Base-by-base conservation (phyloP, 257 asterid species). In the Voacanga thouarsii region DNA sequence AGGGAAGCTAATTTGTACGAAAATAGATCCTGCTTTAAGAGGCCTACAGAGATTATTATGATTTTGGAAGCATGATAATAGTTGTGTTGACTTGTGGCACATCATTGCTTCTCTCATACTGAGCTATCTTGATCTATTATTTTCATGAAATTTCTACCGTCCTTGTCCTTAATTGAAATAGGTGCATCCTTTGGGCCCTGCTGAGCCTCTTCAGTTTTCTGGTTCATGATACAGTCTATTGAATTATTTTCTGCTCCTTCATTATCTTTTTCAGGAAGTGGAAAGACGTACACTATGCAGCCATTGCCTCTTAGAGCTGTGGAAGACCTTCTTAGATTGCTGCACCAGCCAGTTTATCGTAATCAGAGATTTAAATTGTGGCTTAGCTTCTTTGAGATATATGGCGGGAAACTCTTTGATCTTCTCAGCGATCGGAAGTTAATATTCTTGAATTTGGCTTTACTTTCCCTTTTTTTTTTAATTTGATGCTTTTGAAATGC, bases 341-440 rank as follows among this genome's bases (percentile, higher is more conserved):
- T 96, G 79, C 97, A 85, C 77, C 99, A 96, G 86, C 99, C 98
- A 76, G 84, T 87, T 78, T 94, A 96, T 88, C 96, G 91, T 45
- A 94, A 89, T 84, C 99, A 96, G 89, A 88, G 89, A 89, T 96
- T 94, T 88, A 96, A 96, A 88, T 83, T 96, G 89, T 96, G 98
- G 99, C 98, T 96, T 80, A 94, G 99, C 90, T 96, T 87, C 85
- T 96, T 96, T 77, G 99, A 96, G 86, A 96, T 96, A 83, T 96
- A 96, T 80, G 98, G 99, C 24, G 98, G 99, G 72, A 96, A 96
- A 79, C 97, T 96, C 80, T 94, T 60, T 81, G 99, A 96, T 90
- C 98, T 96, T 79, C 97, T 96, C 85, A 88, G 97, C 50, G 99
- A 96, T 50, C 84, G 99, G 87, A 94, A 92, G 99, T 96, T 80